phyloP scores from a whole-genome alignment of 495 filamentous ascomycete species.

The Parachaetomium inaequale region DNA sequence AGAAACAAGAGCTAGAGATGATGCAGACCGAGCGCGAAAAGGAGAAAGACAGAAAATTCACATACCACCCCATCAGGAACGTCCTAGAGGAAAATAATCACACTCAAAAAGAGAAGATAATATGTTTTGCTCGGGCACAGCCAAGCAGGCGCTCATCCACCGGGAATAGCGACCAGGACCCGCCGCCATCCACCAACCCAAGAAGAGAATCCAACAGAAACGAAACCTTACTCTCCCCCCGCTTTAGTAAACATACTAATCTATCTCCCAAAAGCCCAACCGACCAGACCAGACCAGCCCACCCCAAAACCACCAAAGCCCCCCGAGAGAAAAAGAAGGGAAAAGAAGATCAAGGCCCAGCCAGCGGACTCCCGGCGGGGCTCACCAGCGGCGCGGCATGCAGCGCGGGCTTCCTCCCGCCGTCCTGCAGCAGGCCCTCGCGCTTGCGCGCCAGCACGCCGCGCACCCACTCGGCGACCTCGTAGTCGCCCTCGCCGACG shows the following conservation, averaged over 20 bases:
- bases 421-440: conserved; percentile 14
- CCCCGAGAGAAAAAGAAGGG: too few species aligned
- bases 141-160: not conserved
- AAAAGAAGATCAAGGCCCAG: not conserved
- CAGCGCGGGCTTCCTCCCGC: conserved; percentile 59
- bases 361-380: conserved; percentile 39
- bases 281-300: too few species aligned
- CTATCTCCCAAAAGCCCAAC: too few species aligned
- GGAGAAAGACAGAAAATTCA: not conserved
- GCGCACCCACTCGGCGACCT: conserved; percentile 84
- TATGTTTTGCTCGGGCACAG: not conserved
- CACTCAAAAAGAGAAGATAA: not conserved
- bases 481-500: conserved; percentile 56
- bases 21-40: not conserved
- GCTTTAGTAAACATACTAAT: too few species aligned
- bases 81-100: not conserved
- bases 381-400: conserved; percentile 72
- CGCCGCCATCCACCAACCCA: not conserved
- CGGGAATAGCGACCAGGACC: not conserved
- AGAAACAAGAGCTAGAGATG: not conserved
- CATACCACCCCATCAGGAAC: not conserved
- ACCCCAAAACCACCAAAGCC: too few species aligned
- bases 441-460: conserved; percentile 59
- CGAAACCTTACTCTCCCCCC: too few species aligned
- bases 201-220: not conserved